Conservation (phyloP, 306 rosid species). For the Pyrus pyrifolia region DNA sequence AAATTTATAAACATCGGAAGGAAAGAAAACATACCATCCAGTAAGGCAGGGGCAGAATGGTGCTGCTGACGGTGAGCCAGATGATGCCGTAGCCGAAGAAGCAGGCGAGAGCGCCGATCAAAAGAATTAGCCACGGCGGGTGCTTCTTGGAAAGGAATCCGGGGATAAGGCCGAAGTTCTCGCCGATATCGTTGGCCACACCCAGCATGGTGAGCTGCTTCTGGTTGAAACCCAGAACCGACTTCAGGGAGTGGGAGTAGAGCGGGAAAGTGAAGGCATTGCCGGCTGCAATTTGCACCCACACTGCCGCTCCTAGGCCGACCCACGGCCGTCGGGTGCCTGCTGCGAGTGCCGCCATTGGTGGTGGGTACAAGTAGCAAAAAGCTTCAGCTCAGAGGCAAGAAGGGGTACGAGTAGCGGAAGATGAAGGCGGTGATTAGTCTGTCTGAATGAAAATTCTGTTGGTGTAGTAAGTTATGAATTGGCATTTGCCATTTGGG, state of each 20-base stretch:
- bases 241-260: constrained; percentile 63
- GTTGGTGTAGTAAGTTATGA: too few species aligned
- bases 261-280: constrained; percentile 53
- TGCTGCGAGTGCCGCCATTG: constrained; percentile 41
- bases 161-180: constrained; percentile 68
- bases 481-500: too few species aligned
- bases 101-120: constrained; percentile 48
- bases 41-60: constrained; percentile 43
- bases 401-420: not conserved
- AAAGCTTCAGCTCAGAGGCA: not conserved
- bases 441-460: not conserved
- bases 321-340: constrained; percentile 84
- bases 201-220: constrained; percentile 62
- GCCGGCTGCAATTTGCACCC: constrained; percentile 66
- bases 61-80: constrained; percentile 48
- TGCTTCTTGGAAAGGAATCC: constrained; percentile 30
- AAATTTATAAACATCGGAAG: not conserved
- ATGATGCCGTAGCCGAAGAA: constrained; percentile 58
- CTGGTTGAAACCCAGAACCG: constrained; percentile 65
- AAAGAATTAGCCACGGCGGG: constrained; percentile 66
- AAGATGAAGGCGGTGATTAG: not conserved
- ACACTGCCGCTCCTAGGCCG: constrained; percentile 69
- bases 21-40: constrained; percentile 38
- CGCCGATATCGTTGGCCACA: constrained; percentile 76
- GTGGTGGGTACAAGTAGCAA: not conserved